phyloP scores from a whole-genome alignment of 169 alveolate genomes.

The Plasmodium vinckei region DNA sequence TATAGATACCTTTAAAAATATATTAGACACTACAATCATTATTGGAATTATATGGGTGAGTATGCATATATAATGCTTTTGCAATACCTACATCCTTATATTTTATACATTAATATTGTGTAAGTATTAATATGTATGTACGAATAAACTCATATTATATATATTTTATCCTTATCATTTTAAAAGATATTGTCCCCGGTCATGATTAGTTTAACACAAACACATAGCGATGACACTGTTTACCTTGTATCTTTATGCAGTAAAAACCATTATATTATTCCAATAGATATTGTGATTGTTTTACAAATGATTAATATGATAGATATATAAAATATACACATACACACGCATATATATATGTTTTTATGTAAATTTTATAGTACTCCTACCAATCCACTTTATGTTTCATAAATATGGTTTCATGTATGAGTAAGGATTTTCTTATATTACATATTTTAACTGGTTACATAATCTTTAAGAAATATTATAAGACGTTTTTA shows the following conservation, averaged over 20 bases:
- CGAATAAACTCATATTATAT: slow-evolving; percentile 7
- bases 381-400: slow-evolving; percentile 53
- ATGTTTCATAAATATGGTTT: slow-evolving; percentile 69
- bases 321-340: slow-evolving; percentile 2
- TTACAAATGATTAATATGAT: neutral
- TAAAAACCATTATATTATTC: neutral
- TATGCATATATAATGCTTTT: neutral
- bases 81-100: neutral
- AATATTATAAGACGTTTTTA: neutral
- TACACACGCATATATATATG: neutral
- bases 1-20: slow-evolving; percentile 56
- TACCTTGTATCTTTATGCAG: slow-evolving; percentile 58
- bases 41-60: slow-evolving; percentile 75
- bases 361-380: slow-evolving; percentile 14
- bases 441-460: no score
- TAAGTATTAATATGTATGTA: neutral
- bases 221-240: slow-evolving; percentile 69
- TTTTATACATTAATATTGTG: neutral
- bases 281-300: no score
- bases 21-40: slow-evolving; percentile 50
- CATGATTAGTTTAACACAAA: slow-evolving; percentile 60
- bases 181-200: slow-evolving; percentile 68
- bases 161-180: slow-evolving; percentile 5
- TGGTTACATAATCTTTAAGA: no score
- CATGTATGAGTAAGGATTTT: slow-evolving; percentile 50